Percentiles rank a stretch among this genome's conserved stretches.
phyloP scores from a whole-genome alignment of 2,329 filamentous ascomycete genomes.

The Graphiopsis chlorocephala region DNA sequence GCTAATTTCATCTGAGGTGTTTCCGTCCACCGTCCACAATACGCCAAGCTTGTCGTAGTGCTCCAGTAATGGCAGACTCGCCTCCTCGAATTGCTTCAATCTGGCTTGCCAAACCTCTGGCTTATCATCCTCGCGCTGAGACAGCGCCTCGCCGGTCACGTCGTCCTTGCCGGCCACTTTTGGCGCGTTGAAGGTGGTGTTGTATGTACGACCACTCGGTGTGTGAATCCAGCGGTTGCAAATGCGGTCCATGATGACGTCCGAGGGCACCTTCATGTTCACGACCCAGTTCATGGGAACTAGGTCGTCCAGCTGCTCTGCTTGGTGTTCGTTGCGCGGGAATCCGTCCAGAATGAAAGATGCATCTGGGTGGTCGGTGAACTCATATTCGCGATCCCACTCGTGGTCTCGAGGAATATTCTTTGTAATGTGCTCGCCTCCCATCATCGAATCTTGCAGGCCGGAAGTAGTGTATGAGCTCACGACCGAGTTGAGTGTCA shows the following conservation, averaged over 20 bases:
- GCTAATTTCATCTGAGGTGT: conserved; percentile 91
- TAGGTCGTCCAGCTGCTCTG: conserved; percentile 70
- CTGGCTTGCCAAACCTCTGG: conserved; percentile 81
- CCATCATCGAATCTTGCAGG: conserved; percentile 11
- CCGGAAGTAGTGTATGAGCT: conserved; percentile 13
- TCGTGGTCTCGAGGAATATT: conserved; percentile 28
- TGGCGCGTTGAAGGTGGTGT: conserved; percentile 87
- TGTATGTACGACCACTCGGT: conserved; percentile 88
- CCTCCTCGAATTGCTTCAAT: conserved; percentile 81
- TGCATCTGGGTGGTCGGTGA: conserved; percentile 67
- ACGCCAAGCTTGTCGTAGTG: conserved; percentile 85
- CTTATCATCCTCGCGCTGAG: conserved; percentile 80
- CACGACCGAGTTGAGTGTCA: conserved; percentile 44
- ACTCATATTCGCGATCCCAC: conserved; percentile 40
- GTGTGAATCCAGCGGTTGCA: conserved; percentile 91
- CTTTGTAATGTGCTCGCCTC: conserved; percentile 43
- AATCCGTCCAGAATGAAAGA: conserved; percentile 97
- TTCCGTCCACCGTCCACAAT: conserved; percentile 80
- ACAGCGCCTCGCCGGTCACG: conserved; percentile 80
- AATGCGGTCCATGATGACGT: conserved; percentile 86
- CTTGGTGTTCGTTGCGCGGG: conserved; percentile 81
- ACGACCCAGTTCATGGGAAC: conserved; percentile 95
- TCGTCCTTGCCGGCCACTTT: conserved; percentile 80
- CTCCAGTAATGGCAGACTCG: conserved; percentile 77
- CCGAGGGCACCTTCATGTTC: conserved; percentile 77